Base-by-base conservation (phyloP, 441 rosid species). In the Syzygium malaccense region DNA sequence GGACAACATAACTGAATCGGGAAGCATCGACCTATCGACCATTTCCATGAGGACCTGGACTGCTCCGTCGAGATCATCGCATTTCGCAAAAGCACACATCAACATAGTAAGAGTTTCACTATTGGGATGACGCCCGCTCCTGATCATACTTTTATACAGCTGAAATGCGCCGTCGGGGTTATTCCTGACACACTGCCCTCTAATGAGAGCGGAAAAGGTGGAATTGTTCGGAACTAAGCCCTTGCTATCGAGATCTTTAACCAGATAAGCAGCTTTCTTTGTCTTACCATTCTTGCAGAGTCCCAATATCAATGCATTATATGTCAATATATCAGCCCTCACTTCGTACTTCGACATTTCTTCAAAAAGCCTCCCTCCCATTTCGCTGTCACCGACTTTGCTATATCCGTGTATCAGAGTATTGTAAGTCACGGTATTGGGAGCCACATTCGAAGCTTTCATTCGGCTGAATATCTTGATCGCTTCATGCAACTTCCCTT, bases 241-340 rank as follows among this genome's bases (percentile, higher is more conserved):
- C 94, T 94, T 91, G 89, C 93, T 95, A 86, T 94, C 96, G 45
- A 97, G 95, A 87, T 94, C 95, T 91, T 93, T 94, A 84, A 95
- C 95, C 90, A 96, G 88, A 89, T 90, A 93, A 13, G 98, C 98
- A 89, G 98, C 97, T 89, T 94, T 96, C 95, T 94, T 97, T n/a
- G 98, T 97, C 96, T 95, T 96, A 6, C 97, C 99, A 86, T 92
- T 96, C 85, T 93, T 95, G 93, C 98, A 97, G 10, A 95, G 90
- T 57, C 98, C 99, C 86, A 92, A 90, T 62, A 97, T 95, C 94
- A 96, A 92, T 1, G 97, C 97, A 55, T 97, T 97, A 83, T 95
- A 96, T 2, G 98, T 95, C 91, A 96, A 68, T 89, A 95, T 89
- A 87, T 95, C 96, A 25, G 95, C 93, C 91, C 93, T 93, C 87